A percentile compares a stretch with the other conserved stretches of the same genome.
Evolutionary conservation across 176 grass and related monocot species (phyloP).

Genomic region (Pontederia paniculata): DNA sequence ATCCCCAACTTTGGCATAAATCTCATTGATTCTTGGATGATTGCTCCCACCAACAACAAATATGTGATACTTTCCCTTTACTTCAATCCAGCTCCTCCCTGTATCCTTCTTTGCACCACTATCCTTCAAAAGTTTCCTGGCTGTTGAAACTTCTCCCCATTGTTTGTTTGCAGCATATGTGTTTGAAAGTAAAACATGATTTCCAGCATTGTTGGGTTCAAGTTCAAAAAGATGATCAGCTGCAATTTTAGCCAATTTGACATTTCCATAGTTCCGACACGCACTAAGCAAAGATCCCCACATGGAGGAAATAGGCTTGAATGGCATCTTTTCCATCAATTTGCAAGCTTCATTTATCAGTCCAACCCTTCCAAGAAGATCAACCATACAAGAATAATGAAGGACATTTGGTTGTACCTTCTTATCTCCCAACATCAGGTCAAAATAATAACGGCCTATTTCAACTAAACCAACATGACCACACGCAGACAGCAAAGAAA

Average conservation of each 20-base stretch:
- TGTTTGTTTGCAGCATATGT: conserved; percentile 45
- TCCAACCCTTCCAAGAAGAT: conserved; percentile 49
- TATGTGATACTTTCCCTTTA: conserved; percentile 31
- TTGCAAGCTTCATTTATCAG: conserved; percentile 43
- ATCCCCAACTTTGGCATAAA: conserved; percentile 13
- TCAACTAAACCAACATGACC: conserved; percentile 49
- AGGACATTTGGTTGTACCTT: conserved; percentile 39
- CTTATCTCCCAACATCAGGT: conserved; percentile 31
- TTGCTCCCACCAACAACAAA: conserved; percentile 28
- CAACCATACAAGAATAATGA: conserved; percentile 72
- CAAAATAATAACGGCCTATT: conserved; percentile 37
- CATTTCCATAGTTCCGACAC: conserved; percentile 36
- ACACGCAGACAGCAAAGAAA: conserved; percentile 38
- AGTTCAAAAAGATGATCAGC: conserved; percentile 53
- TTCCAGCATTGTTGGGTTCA: conserved; percentile 54
- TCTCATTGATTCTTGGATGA: conserved; percentile 22
- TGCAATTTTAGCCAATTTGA: conserved; percentile 37
- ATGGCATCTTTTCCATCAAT: conserved; percentile 28
- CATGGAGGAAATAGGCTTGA: conserved; percentile 15
- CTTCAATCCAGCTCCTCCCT: conserved; percentile 52
- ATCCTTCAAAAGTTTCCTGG: conserved; percentile 44
- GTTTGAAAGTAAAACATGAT: conserved; percentile 57
- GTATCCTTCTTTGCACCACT: conserved; percentile 44
- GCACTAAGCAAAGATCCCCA: conserved; percentile 62
- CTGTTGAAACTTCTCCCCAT: conserved; percentile 38